Evolutionary conservation across 2,329 filamentous ascomycete genomes (phyloP).

Genomic region (Cryphonectria naterciae): DNA sequence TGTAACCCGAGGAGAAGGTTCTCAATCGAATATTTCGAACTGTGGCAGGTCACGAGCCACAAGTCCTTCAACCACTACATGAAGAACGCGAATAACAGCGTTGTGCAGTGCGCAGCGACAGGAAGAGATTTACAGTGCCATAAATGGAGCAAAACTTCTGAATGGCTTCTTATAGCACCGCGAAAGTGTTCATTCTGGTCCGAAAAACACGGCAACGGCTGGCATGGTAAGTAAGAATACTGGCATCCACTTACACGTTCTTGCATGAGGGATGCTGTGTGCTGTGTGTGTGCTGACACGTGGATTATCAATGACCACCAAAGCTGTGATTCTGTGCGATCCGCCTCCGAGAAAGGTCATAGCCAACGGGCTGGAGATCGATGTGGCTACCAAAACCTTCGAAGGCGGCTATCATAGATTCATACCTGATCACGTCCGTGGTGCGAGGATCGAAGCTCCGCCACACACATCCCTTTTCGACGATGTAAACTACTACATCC

Average conservation of each 20-base stretch:
- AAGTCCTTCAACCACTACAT: not conserved
- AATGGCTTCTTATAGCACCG: slow-evolving; percentile 21
- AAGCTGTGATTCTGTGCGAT: slow-evolving; percentile 18
- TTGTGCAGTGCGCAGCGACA: slow-evolving; percentile 12
- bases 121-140: slow-evolving; percentile 18
- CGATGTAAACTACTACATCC: slow-evolving; percentile 17
- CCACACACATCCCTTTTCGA: slow-evolving; percentile 6
- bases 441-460: not conserved
- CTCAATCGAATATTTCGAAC: slow-evolving; percentile 22
- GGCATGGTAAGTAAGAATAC: slow-evolving; percentile 8
- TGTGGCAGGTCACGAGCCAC: slow-evolving; percentile 7
- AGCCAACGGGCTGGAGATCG: not conserved
- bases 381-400: slow-evolving; percentile 1
- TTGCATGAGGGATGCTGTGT: not conserved
- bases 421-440: slow-evolving; percentile 19
- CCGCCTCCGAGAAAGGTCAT: slow-evolving; percentile 7
- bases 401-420: slow-evolving; percentile 22
- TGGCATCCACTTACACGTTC: not conserved
- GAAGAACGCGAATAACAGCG: not conserved
- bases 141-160: slow-evolving; percentile 18
- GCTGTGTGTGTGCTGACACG: not conserved
- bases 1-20: slow-evolving; percentile 1
- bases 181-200: slow-evolving; percentile 25
- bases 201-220: not conserved
- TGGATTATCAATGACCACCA: not conserved